phyloP scores from a whole-genome alignment of 2,329 filamentous ascomycete species.

The Fusarium albidum region DNA sequence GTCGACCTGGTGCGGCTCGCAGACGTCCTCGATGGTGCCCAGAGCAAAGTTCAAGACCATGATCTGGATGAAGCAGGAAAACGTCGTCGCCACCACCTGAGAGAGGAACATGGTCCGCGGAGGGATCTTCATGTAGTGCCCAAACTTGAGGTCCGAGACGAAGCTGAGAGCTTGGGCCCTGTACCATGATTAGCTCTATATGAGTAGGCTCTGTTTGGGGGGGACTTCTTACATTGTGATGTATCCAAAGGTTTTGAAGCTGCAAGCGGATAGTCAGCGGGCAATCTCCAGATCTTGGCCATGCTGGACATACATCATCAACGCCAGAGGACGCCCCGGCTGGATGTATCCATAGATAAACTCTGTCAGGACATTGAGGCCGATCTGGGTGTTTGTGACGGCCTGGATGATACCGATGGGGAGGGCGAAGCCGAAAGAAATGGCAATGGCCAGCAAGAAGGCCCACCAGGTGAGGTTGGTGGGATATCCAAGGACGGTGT shows the following conservation, averaged over 20 bases:
- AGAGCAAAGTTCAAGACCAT: conserved; percentile 70
- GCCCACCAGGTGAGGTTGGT: conserved; percentile 79
- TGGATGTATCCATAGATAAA: conserved; percentile 80
- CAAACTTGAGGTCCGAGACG: conserved; percentile 72
- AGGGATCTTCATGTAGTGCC: conserved; percentile 77
- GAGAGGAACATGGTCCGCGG: conserved; percentile 72
- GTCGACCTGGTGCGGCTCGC: conserved; percentile 62
- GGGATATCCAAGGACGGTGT: conserved; percentile 66
- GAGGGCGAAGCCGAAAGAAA: conserved; percentile 70
- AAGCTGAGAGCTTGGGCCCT: conserved; percentile 70
- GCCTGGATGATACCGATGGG: conserved; percentile 76
- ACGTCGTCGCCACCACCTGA: conserved; percentile 71
- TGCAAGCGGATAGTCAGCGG: conserved; percentile 36
- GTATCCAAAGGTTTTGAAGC: conserved; percentile 70
- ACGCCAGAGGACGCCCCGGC: conserved; percentile 73
- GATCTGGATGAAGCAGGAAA: conserved; percentile 73
- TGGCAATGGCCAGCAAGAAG: conserved; percentile 71
- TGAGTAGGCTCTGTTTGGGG: background rate
- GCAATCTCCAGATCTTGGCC: background rate
- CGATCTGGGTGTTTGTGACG: conserved; percentile 74
- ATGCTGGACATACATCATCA: conserved; percentile 68
- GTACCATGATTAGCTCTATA: conserved; percentile 8
- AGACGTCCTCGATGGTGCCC: conserved; percentile 69
- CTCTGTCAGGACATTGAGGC: conserved; percentile 78
- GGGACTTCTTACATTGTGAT: conserved; percentile 60